Conservation (phyloP, 2,329 filamentous ascomycete species). For the Fusarium burgessii region DNA sequence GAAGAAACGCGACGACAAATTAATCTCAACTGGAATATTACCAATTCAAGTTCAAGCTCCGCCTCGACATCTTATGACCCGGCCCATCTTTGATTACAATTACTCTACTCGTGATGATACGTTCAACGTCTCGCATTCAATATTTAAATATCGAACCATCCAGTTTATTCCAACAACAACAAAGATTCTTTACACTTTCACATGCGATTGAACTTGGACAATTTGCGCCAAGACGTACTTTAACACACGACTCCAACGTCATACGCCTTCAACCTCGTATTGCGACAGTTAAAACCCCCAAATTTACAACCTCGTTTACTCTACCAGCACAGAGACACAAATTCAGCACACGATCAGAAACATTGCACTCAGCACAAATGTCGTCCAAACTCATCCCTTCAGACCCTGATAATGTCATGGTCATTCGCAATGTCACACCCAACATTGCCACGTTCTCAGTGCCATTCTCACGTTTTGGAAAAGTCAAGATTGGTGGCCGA, state of each 20-base stretch:
- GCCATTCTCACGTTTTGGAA: constrained; percentile 86
- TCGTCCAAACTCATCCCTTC: constrained; percentile 73
- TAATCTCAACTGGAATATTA: constrained; percentile 4
- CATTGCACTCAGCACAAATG: constrained; percentile 56
- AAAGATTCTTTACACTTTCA: constrained; percentile 9
- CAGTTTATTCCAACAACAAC: neutral
- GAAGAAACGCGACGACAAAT: constrained; percentile 1
- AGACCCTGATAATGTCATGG: constrained; percentile 86
- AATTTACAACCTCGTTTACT: neutral
- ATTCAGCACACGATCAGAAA: constrained; percentile 27
- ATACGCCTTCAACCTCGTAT: constrained; percentile 8
- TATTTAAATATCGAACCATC: constrained; percentile 17
- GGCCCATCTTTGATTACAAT: neutral
- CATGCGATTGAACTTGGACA: neutral
- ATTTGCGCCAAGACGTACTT: neutral
- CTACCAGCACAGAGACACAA: neutral
- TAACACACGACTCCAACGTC: constrained; percentile 20
- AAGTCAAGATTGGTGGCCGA: constrained; percentile 85
- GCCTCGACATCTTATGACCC: constrained; percentile 5
- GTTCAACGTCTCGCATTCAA: neutral
- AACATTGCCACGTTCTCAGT: constrained; percentile 82
- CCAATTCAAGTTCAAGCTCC: constrained; percentile 17
- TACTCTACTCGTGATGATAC: constrained; percentile 18
- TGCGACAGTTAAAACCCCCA: neutral
- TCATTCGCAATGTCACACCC: constrained; percentile 86